These are phyloP conservation scores for Wickerhamomyces silvicola DNA, from an alignment of 805 yeast genomes.

Conservation along the genomic window DNA sequence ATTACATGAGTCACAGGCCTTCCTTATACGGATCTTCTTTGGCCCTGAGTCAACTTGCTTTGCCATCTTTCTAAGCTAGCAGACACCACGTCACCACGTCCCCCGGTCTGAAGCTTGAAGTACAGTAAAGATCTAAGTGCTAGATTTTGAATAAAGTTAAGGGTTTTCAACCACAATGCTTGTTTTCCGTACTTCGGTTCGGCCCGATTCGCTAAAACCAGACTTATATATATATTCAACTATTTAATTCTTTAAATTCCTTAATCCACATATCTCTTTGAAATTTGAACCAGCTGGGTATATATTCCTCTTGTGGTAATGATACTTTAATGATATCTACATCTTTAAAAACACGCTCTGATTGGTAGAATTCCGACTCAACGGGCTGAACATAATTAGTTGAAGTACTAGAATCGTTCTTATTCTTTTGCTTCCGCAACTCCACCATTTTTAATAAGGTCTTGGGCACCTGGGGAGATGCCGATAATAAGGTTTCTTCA, in stretches of 20 bases:
- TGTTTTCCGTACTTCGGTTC: no score
- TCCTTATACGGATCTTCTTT: constrained; percentile 20
- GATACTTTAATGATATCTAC: constrained; percentile 19
- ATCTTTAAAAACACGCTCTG: constrained; percentile 11
- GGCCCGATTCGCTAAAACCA: no score
- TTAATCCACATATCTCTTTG: constrained; percentile 66
- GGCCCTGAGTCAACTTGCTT: not conserved
- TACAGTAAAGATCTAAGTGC: no score
- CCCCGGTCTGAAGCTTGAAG: no score
- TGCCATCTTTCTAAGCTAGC: no score
- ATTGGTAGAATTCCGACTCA: constrained; percentile 15
- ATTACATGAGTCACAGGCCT: constrained; percentile 45
- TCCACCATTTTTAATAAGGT: constrained; percentile 51
- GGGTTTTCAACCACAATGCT: no score
- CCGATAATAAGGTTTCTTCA: constrained; percentile 34
- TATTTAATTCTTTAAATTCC: constrained; percentile 15
- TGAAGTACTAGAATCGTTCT: constrained; percentile 10
- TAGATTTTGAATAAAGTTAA: no score
- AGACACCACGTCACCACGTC: no score
- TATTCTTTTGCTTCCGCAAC: constrained; percentile 28
- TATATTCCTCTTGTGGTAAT: constrained; percentile 49
- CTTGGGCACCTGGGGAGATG: constrained; percentile 66
- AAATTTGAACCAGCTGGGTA: constrained; percentile 72
- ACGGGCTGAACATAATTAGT: constrained; percentile 1
- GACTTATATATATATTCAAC: no score